Conservation (phyloP, 139 green algal species). For the Axilococcus clingmanii region DNA sequence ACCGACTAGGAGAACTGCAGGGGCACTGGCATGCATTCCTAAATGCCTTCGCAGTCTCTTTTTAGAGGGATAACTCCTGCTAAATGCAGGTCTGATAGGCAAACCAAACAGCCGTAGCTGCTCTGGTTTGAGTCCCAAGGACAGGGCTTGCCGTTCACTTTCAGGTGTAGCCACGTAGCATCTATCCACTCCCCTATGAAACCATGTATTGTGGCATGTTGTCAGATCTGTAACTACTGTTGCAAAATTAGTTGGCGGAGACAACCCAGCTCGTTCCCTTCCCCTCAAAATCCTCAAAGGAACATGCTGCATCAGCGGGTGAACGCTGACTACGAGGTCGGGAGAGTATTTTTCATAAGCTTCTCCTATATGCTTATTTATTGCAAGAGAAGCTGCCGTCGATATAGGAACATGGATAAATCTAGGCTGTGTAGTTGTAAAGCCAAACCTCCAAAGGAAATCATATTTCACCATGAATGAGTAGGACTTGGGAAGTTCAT, state of each 20-base stretch:
- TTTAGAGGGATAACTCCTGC: constrained; percentile 39
- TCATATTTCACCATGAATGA: constrained; percentile 80
- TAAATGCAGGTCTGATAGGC: constrained; percentile 90
- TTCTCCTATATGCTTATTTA: constrained; percentile 20
- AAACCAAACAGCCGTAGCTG: constrained; percentile 68
- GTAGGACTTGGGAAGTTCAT: constrained; percentile 83
- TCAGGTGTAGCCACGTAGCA: constrained; percentile 81
- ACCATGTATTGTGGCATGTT: constrained; percentile 95
- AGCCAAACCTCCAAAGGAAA: constrained; percentile 63
- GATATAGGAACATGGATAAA: constrained; percentile 66
- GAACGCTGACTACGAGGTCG: constrained; percentile 86
- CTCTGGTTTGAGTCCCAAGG: constrained; percentile 32
- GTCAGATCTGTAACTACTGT: constrained; percentile 96
- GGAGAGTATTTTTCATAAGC: constrained; percentile 60
- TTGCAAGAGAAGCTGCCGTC: constrained; percentile 22
- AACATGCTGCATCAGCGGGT: constrained; percentile 95
- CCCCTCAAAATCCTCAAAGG: constrained; percentile 53
- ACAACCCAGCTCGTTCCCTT: constrained; percentile 31
- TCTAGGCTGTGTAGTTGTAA: constrained; percentile 49
- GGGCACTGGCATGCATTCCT: constrained; percentile 38
- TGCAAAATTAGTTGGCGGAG: constrained; percentile 73
- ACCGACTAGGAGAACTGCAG: constrained; percentile 69
- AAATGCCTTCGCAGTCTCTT: constrained; percentile 31
- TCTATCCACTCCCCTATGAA: constrained; percentile 58
- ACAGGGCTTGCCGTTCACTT: constrained; percentile 25